Evolutionary conservation across 306 rosid species (phyloP), one percentile per base, ranked within the genome.

Genomic region (Sicyos baderoa): DNA sequence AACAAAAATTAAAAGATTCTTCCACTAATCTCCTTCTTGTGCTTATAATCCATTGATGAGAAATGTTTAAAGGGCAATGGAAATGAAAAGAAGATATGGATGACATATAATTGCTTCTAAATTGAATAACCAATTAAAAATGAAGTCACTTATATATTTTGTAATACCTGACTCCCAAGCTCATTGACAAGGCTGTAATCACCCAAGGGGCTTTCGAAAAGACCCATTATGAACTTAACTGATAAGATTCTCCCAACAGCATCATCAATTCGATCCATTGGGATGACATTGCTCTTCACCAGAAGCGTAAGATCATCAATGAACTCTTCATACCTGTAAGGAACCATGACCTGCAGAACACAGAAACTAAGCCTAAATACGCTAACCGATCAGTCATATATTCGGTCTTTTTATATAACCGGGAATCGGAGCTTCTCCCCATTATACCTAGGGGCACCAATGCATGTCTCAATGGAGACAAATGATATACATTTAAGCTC

Each of bases 171-270:
- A 84, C 96, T 93, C 72, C 99, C 99, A 62, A 93, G 96, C 80
- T 90, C 90, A 76, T 86, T 84, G 79, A 85, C 91, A 71, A 88
- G 87, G 83, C 96, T 88, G 74, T 48, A 67, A 90, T 93, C 99
- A 47, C 91, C 87, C 66, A 93, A 64, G 35, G 97, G 99, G 77
- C 77, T 88, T 80, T 93, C 97, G 69, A 93, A 93, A 70, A 93
- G 88, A 59, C 96, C 97, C 91, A 90, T 86, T 71, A 79, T 88
- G 85, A 90, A 90, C 84, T 93, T 93, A 49, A 90, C 97, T 35
- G 84, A 77, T 83, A 93, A 83, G 80, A 93, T 89, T 86, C 99
- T 86, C 59, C 59, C 72, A 14, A 84, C 98, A 37, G 97, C 98
- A 84, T 93, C 98, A 74, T 93, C 80, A 71, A 93, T 89, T 25